phyloP scores from a whole-genome alignment of 768 basidiomycete genomes.

The Chalciporus pseudorubinellus region DNA sequence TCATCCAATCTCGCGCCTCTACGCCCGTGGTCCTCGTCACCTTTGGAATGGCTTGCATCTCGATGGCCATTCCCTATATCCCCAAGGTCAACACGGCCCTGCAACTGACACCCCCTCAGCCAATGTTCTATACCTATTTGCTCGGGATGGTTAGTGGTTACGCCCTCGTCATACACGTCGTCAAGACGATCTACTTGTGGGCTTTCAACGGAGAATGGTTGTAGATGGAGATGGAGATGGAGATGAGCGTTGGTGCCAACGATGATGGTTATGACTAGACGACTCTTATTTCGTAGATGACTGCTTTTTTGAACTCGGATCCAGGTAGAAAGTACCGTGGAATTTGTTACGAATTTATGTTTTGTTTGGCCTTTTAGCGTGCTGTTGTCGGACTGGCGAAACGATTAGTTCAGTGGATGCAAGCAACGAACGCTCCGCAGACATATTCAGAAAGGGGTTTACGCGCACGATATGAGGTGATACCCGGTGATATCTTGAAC shows the following conservation, averaged over 20 bases:
- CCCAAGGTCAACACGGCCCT: conserved; percentile 31
- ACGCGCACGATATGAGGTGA: no score
- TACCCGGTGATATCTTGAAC: no score
- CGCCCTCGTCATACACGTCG: conserved; percentile 26
- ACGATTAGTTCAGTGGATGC: no score
- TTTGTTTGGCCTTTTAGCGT: not conserved
- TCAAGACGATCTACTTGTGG: conserved; percentile 26
- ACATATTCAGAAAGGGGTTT: no score
- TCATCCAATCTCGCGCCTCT: conserved; percentile 32
- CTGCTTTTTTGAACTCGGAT: not conserved
- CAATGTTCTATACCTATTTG: conserved; percentile 29
- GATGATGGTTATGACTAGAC: no score
- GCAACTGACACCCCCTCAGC: conserved; percentile 27
- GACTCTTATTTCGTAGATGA: not conserved
- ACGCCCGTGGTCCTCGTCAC: conserved; percentile 24
- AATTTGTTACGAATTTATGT: not conserved
- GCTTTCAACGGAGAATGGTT: conserved; percentile 32
- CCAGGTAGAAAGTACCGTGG: not conserved
- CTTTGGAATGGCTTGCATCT: conserved; percentile 31
- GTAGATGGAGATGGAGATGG: not conserved
- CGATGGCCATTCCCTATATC: conserved; percentile 35
- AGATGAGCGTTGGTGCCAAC: no score
- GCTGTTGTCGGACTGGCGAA: no score
- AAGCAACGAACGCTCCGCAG: no score
- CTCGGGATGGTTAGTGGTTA: conserved; percentile 22